Evolutionary conservation across 495 filamentous ascomycete species (phyloP).

Genomic region (Penicillium manginii): DNA sequence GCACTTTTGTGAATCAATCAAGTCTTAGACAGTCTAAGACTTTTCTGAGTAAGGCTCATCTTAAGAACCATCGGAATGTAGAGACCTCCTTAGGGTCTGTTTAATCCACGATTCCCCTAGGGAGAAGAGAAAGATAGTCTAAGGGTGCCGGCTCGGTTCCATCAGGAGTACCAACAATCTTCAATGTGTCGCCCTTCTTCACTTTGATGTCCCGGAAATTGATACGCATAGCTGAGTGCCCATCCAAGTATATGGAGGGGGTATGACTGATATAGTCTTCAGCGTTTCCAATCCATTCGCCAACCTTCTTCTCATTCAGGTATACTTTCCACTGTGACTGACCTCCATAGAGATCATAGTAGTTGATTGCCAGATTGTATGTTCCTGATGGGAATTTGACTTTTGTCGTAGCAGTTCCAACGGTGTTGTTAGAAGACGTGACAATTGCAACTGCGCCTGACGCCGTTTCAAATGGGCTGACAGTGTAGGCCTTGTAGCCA

Average conservation of each 20-base stretch:
- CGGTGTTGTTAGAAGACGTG: slow-evolving; percentile 50
- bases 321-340: slow-evolving; percentile 55
- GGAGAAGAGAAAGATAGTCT: slow-evolving; percentile 68
- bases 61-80: too few relatives aligned
- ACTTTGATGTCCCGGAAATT: slow-evolving; percentile 58
- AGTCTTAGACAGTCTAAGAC: too few relatives aligned
- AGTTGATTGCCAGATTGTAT: slow-evolving; percentile 68
- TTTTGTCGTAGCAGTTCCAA: slow-evolving; percentile 51
- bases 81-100: not conserved
- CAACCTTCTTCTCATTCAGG: slow-evolving; percentile 54
- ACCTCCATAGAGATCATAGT: slow-evolving; percentile 65
- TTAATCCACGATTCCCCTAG: slow-evolving; percentile 63
- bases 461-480: slow-evolving; percentile 59
- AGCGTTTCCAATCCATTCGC: slow-evolving; percentile 60
- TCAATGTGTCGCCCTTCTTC: slow-evolving; percentile 57
- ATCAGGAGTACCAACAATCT: slow-evolving; percentile 61
- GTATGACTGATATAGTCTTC: slow-evolving; percentile 61
- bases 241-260: slow-evolving; percentile 60
- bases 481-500: slow-evolving; percentile 53
- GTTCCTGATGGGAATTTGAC: slow-evolving; percentile 53
- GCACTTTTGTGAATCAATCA: too few relatives aligned
- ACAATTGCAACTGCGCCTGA: slow-evolving; percentile 53
- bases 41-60: too few relatives aligned
- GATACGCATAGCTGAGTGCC: slow-evolving; percentile 64
- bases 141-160: slow-evolving; percentile 65